phyloP scores from a whole-genome alignment of 2,329 filamentous ascomycete species.

The Cadophora luteo-olivacea region DNA sequence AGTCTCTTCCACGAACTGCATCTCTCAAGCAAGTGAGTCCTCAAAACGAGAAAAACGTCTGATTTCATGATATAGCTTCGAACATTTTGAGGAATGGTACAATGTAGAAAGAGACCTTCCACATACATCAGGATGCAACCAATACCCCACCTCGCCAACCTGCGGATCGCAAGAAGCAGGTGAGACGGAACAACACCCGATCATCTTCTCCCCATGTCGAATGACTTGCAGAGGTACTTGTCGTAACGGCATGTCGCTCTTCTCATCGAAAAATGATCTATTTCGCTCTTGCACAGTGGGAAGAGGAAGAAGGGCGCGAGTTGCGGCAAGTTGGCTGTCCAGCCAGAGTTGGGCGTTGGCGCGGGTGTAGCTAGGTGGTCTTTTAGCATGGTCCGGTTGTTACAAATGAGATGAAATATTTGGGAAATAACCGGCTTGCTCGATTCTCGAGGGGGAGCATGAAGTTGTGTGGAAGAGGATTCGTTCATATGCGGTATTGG shows the following conservation, averaged over 20 bases:
- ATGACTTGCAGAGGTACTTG: slow-evolving; percentile 3
- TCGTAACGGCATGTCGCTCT: not conserved
- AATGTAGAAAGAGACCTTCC: not conserved
- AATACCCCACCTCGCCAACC: slow-evolving; percentile 12
- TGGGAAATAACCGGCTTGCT: not conserved
- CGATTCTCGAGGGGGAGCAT: not conserved
- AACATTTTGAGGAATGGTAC: no score
- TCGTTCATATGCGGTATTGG: not conserved
- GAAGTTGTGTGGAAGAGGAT: not conserved
- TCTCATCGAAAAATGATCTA: not conserved
- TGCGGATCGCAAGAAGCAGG: slow-evolving; percentile 3
- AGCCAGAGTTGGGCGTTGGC: slow-evolving; percentile 1
- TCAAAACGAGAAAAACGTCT: not conserved
- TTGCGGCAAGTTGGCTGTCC: not conserved
- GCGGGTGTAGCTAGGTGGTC: not conserved
- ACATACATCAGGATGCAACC: slow-evolving; percentile 8
- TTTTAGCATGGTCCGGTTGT: not conserved
- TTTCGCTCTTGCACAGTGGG: not conserved
- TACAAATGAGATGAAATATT: not conserved
- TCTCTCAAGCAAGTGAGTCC: not conserved
- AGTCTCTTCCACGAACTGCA: not conserved
- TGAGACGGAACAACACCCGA: slow-evolving; percentile 2
- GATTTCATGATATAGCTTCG: not conserved
- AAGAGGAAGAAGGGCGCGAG: not conserved
- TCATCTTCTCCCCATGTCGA: not conserved